Percentiles rank a stretch among this genome's conserved stretches.
phyloP scores from a whole-genome alignment of 2,329 filamentous ascomycete species.

The Xylaria sp. region DNA sequence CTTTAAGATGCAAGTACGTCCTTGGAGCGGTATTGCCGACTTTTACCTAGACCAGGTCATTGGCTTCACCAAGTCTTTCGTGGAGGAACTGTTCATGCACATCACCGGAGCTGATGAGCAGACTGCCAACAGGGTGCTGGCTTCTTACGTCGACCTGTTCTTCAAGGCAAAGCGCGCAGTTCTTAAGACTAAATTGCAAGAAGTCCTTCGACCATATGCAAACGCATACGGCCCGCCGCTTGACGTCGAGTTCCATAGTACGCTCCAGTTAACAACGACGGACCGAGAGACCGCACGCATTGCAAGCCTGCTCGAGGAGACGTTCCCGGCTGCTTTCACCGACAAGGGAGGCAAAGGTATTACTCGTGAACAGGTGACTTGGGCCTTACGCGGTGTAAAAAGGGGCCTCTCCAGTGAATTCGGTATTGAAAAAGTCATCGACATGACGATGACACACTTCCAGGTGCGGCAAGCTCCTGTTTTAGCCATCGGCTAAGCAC shows the following conservation, averaged over 20 bases:
- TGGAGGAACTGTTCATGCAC: slow-evolving; percentile 18
- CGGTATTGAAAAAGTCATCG: slow-evolving; percentile 19
- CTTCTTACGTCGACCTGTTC: neutral
- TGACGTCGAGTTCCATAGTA: slow-evolving; percentile 14
- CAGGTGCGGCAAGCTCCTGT: neutral
- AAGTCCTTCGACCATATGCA: slow-evolving; percentile 16
- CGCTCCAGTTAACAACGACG: neutral
- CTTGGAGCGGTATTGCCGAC: slow-evolving; percentile 16
- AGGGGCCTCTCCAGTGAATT: slow-evolving; percentile 2
- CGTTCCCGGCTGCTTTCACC: slow-evolving; percentile 10
- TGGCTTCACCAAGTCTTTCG: slow-evolving; percentile 17
- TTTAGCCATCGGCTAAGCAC: no score
- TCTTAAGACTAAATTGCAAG: slow-evolving; percentile 12
- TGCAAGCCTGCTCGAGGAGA: slow-evolving; percentile 12
- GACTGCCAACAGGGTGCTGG: neutral
- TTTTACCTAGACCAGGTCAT: slow-evolving; percentile 14
- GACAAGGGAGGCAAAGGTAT: slow-evolving; percentile 1
- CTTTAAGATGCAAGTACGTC: slow-evolving; percentile 12
- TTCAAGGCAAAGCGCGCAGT: neutral
- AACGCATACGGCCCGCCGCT: slow-evolving; percentile 11
- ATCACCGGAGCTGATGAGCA: slow-evolving; percentile 9
- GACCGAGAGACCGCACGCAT: slow-evolving; percentile 11
- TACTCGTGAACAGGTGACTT: neutral
- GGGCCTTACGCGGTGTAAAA: neutral
- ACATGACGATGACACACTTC: slow-evolving; percentile 22